Evolutionary conservation across 192 early-diverging fungal species (phyloP), one percentile per base, ranked within the genome.

Genomic region (Backusella macrospora): DNA sequence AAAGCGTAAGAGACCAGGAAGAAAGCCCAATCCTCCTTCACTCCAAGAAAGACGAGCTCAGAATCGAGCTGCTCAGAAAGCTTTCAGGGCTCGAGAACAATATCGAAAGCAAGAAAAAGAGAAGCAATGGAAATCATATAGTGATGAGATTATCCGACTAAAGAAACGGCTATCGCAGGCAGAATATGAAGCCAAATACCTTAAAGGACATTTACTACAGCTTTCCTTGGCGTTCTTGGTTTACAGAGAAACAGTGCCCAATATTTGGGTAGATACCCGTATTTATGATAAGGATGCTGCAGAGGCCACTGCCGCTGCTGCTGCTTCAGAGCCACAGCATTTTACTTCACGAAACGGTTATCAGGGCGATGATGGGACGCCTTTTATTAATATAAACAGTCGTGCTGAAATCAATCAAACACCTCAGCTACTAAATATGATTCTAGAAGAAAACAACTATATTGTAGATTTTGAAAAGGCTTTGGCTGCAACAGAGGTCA

Each of bases 11-110:
- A 70, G 62, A 46, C 78, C 78, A 5, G 78, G 78, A 13, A 69
- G 78, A 23, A 79, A 79, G 14, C 70, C 78, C 0, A 79, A 79
- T 40, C 78, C 78, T 26, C 73, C 78, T 14, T 71, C 78, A 18
- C 40, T 48, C 13, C 64, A 70, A 40, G 73, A 79, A 75, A 65
- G 78, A 71, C 65, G 70, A 45, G 78, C 68, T 14, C 78, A 79
- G 39, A 79, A 79, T n/a, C 44, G 78, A 42, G 73, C 65, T 14
- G 73, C 78, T 6, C 78, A 79, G 44, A 70, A 68, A 16, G 70
- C 68, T 0, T 79, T 79, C 37, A 43, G 78, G 47, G 78, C 74
- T 48, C 55, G 78, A 46, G 73, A 79, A 42, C 78, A 79, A 5
- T 23, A 42, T 6, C 62, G 70, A 40, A 64, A 62, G n/a, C 43